These are phyloP conservation scores for Suhomyces bolitotheri DNA, from an alignment of 1,139 yeast species.

Conservation along the genomic window DNA sequence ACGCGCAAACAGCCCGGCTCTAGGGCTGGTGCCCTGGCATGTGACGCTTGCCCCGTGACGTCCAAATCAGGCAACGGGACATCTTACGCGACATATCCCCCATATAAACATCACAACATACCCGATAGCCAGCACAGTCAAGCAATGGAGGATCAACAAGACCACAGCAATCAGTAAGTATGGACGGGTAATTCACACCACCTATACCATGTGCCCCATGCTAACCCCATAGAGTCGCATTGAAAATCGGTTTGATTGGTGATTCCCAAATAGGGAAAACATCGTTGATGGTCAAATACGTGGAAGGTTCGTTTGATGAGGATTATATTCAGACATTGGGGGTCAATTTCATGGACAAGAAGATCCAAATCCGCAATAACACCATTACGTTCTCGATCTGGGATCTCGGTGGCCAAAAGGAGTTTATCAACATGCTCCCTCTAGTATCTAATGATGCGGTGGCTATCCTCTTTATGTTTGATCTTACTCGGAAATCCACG, in stretches of 20 bases:
- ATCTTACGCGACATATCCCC: conserved; percentile 4
- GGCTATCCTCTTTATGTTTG: conserved; percentile 90
- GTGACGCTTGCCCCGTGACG: background rate
- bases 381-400: conserved; percentile 90
- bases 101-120: background rate
- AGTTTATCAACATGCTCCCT: conserved; percentile 95
- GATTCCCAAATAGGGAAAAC: conserved; percentile 99
- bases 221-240: conserved; percentile 53
- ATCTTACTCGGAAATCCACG: conserved; percentile 83
- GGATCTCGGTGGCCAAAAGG: conserved; percentile 97
- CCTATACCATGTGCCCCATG: background rate
- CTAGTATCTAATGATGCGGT: conserved; percentile 92
- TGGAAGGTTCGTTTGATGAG: conserved; percentile 90
- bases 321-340: conserved; percentile 93
- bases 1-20: background rate
- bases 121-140: conserved; percentile 1
- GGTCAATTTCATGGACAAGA: conserved; percentile 92
- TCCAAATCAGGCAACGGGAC: conserved; percentile 9
- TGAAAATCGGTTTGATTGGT: conserved; percentile 92
- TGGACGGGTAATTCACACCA: background rate
- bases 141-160: conserved; percentile 22
- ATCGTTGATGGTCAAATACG: conserved; percentile 94
- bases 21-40: conserved; percentile 5
- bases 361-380: conserved; percentile 81
- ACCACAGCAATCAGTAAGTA: conserved; percentile 44